Conservation (phyloP, 78 protist species). For the Pelomyxa schiedti region DNA sequence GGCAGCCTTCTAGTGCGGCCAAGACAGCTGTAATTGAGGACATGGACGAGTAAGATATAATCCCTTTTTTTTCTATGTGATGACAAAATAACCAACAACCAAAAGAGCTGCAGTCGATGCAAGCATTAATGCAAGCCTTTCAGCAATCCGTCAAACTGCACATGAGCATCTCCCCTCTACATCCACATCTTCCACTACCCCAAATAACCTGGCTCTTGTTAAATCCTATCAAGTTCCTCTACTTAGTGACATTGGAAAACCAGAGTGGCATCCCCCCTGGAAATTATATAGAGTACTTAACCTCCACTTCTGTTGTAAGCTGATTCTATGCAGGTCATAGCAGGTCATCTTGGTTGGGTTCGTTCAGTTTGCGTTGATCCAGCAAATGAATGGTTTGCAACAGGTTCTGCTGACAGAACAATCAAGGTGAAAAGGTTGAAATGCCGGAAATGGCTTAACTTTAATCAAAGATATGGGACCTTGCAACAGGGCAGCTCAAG, state of each 20-base stretch:
- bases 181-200: slow-evolving; percentile 5
- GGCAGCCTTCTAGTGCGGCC: too few relatives aligned
- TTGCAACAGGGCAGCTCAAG: slow-evolving; percentile 83
- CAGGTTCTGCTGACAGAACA: slow-evolving; percentile 89
- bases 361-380: slow-evolving; percentile 86
- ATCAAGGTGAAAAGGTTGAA: slow-evolving; percentile 55
- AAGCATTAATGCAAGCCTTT: slow-evolving; percentile 1
- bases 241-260: slow-evolving; percentile 29
- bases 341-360: slow-evolving; percentile 68
- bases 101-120: slow-evolving; percentile 5
- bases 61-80: slow-evolving; percentile 4
- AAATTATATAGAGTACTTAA: too few relatives aligned
- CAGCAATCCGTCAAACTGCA: not conserved
- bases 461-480: slow-evolving; percentile 71
- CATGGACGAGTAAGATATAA: too few relatives aligned
- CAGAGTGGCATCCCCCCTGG: slow-evolving; percentile 69
- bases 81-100: not conserved
- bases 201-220: too few relatives aligned
- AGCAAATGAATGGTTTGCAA: slow-evolving; percentile 91
- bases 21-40: too few relatives aligned
- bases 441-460: not conserved
- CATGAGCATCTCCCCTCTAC: not conserved
- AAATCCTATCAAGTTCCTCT: not conserved
- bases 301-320: too few relatives aligned
- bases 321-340: slow-evolving; percentile 44